phyloP scores from a whole-genome alignment of 257 asterid species.

The Mentha longifolia region DNA sequence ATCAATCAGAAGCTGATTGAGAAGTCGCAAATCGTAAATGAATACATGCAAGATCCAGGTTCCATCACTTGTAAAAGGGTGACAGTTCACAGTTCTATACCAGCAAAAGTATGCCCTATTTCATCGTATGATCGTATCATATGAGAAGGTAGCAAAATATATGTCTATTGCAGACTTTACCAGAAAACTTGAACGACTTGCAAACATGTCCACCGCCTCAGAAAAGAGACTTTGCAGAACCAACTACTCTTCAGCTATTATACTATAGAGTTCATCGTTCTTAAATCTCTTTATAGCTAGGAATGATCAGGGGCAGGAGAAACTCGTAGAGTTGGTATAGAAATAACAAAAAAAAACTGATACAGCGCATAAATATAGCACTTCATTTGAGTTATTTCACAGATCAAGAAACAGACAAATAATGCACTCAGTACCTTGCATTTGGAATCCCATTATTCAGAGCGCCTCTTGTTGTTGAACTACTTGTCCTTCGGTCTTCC shows the following conservation, averaged over 20 bases:
- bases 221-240: background rate
- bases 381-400: background rate
- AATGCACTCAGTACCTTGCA: slow-evolving; percentile 59
- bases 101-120: slow-evolving; percentile 11
- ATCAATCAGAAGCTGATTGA: slow-evolving; percentile 3
- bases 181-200: slow-evolving; percentile 5
- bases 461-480: slow-evolving; percentile 51
- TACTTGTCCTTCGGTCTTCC: slow-evolving; percentile 54
- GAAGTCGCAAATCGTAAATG: background rate
- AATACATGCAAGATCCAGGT: slow-evolving; percentile 3
- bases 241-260: background rate
- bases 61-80: background rate
- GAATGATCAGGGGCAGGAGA: slow-evolving; percentile 13
- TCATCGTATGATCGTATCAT: background rate
- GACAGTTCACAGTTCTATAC: background rate
- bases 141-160: background rate
- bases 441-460: slow-evolving; percentile 45
- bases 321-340: background rate
- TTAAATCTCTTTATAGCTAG: background rate
- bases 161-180: background rate
- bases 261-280: background rate
- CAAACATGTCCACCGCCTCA: slow-evolving; percentile 27
- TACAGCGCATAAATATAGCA: slow-evolving; percentile 6
- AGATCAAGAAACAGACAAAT: background rate
- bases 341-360: slow-evolving; percentile 1